Base-by-base conservation (phyloP, 2,329 filamentous ascomycete species). In the Aspergillus felis region DNA sequence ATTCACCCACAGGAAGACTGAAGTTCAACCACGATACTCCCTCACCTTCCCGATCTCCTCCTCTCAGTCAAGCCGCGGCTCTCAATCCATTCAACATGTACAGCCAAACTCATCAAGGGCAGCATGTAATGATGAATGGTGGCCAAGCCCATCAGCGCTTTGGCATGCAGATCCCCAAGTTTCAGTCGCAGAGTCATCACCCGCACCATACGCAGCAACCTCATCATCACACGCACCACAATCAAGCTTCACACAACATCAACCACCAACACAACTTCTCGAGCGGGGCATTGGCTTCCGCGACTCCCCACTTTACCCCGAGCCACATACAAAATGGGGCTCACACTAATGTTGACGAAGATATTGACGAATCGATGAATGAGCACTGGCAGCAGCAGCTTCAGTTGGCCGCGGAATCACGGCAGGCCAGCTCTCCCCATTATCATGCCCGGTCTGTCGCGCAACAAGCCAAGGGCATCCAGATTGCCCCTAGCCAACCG, bases 371-470 rank as follows among this genome's bases (percentile, higher is more conserved):
- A 60, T 79, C 82, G n/a, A 79, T 82, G 63, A 85, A 81, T 62
- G 83, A 86, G 63, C 89, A 96, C 74, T 97, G 92, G 92, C 87
- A 88, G 62, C 88, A 94, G 70, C 94, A 99, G 76, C 76, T 96
- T 63, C 87, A 89, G 61, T 78, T 92, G 68, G 88, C 87, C 61
- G 90, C 92, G 64, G 89, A 91, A 61, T 86, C 90, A 48, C 79
- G 84, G 56, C 68, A 90, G 84, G 79, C 86, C 79, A 78, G 86
- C 80, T 76, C 88, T 82, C 82, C 84, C 72, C 79, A 90, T 82
- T 81, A 94, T 73, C 92, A 93, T 72, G 77, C 77, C 48, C 72
- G 76, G n/a, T 68, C 75, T 4, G 75, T 78, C 58, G 77, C 77
- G 41, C 77, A 78, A 60, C 76, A 79, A 62, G 71, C 76, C 32